Evolutionary conservation across 805 yeast species (phyloP), one percentile per base, ranked within the genome.

Genomic region (Saccharomycopsis sp.): DNA sequence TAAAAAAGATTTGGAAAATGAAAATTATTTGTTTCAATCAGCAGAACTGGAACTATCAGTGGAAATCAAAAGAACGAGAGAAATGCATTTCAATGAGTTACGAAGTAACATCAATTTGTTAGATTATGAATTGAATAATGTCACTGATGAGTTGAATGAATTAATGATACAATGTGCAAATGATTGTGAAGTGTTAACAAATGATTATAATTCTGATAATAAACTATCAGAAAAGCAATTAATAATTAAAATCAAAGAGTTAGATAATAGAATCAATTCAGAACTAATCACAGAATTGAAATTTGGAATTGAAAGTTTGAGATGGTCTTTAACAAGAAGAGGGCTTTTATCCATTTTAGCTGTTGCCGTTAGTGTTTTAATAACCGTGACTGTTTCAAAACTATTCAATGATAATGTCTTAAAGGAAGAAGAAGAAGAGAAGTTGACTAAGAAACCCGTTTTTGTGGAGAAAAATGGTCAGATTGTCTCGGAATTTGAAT

Each of bases 271-370:
- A 50, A 88, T 89, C 44, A 74, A 83, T 19, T 82, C 92, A 3
- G 82, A 82, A 49, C 69, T 92, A 50, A 75, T 78, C 46, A 77
- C 92, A 26, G 92, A 84, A 5, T 72, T 87, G 55, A 75, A 85
- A 54, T 79, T 92, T 0, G 92, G 86, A 42, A 83, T 86, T 42
- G 98, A 89, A 60, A 75, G 79, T 44, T 67, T 89, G 46, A 69
- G 97, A 51, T 89, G 98, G 98, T 86, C 85, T 53, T 75, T 89
- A 34, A 87, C 96, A 1, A 68, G 96, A 42, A 73, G 92, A 56
- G 96, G 96, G 8, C 63, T 92, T 26, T 66, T 83, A 33, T 44
- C 46, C 25, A 46, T 46, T n/a, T 31, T 46, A 20, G 29, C 40
- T 4, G 49, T 46, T 6, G 49, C 49, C 2, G 47, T 45, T n/a